Conservation (phyloP, 1,284 basidiomycete species). For the Caloboletus inedulis region DNA sequence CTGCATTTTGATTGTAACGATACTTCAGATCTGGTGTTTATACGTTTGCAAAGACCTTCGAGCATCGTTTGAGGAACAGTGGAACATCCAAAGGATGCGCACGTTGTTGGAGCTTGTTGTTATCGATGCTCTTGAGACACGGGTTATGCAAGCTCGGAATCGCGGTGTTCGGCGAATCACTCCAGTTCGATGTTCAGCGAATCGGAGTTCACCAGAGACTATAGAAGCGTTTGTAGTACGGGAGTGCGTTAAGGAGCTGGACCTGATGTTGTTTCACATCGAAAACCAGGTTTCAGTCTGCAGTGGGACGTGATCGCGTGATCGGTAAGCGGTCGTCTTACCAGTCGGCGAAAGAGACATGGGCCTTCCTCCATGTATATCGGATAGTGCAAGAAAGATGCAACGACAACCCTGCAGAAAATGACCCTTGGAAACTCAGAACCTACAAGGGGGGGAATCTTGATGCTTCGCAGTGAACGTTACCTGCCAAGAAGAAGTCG, state of each 20-base stretch:
- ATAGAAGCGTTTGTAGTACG: not conserved
- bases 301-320: not conserved
- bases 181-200: not conserved
- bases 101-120: not conserved
- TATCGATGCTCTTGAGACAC: not conserved
- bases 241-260: not conserved
- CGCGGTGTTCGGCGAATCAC: conserved; percentile 11
- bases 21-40: conserved; percentile 1
- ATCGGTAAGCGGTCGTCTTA: too few relatives aligned
- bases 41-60: not conserved
- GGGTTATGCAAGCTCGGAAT: not conserved
- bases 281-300: not conserved
- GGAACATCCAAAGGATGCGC: not conserved
- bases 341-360: not conserved
- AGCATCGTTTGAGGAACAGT: conserved; percentile 16
- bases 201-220: not conserved
- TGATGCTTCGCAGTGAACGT: conserved; percentile 1
- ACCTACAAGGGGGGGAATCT: not conserved
- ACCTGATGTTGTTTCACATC: not conserved
- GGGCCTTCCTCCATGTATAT: not conserved
- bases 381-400: not conserved
- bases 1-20: conserved; percentile 27
- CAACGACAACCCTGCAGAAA: not conserved
- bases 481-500: conserved; percentile 6
- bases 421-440: not conserved